Conservation (phyloP, 2,329 filamentous ascomycete genomes). For the Annulohypoxylon truncatum region DNA sequence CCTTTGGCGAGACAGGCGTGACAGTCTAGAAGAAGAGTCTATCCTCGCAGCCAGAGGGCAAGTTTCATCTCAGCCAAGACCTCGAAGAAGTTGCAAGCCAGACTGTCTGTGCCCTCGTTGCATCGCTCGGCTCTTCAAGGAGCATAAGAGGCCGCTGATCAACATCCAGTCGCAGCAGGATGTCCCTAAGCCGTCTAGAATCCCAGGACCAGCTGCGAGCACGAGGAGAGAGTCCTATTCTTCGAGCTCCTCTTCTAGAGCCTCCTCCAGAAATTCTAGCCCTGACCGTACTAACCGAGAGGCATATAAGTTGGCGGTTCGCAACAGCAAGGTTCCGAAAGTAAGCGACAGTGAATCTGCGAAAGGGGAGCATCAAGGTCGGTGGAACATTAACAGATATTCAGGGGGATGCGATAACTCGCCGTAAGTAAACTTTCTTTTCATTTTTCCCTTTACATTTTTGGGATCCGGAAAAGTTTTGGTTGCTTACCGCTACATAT, state of each 20-base stretch:
- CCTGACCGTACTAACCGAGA: too few species aligned
- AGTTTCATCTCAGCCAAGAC: background rate
- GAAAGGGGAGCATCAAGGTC: background rate
- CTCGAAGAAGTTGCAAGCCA: background rate
- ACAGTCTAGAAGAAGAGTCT: slow-evolving; percentile 19
- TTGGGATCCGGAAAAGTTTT: background rate
- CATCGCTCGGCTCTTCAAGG: background rate
- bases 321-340: background rate
- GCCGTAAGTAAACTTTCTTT: background rate
- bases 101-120: slow-evolving; percentile 1
- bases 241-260: background rate
- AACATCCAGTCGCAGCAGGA: background rate
- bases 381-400: background rate
- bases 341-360: background rate
- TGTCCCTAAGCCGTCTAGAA: background rate
- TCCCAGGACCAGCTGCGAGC: background rate
- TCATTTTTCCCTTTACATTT: background rate
- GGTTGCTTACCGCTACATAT: background rate
- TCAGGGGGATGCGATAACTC: background rate
- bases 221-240: background rate
- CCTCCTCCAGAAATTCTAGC: background rate
- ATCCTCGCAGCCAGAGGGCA: slow-evolving; percentile 13
- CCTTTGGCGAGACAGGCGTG: slow-evolving; percentile 8
- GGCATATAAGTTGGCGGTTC: background rate
- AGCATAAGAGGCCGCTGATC: background rate